A percentile compares a stretch with the other conserved stretches of the same genome.
Evolutionary conservation across 805 yeast species (phyloP).

Genomic region (Spathaspora girioi): DNA sequence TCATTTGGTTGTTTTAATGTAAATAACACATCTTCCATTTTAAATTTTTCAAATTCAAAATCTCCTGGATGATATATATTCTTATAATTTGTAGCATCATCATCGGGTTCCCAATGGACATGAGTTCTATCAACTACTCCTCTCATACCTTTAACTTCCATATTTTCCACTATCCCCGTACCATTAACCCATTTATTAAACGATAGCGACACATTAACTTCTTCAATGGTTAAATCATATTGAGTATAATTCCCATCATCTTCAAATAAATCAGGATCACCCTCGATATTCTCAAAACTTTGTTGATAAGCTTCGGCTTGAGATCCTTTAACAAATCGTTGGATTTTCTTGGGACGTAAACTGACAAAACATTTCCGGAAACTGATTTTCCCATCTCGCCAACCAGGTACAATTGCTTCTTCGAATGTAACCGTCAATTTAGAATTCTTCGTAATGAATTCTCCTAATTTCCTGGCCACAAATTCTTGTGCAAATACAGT

Average conservation of each 20-base stretch:
- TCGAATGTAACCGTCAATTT: slow-evolving; percentile 84
- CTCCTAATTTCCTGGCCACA: slow-evolving; percentile 79
- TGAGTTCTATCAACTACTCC: slow-evolving; percentile 92
- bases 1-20: slow-evolving; percentile 77
- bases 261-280: slow-evolving; percentile 30
- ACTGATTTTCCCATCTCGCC: slow-evolving; percentile 83
- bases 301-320: slow-evolving; percentile 68
- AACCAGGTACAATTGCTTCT: slow-evolving; percentile 89
- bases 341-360: slow-evolving; percentile 64
- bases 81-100: slow-evolving; percentile 77
- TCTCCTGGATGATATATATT: slow-evolving; percentile 80
- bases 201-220: slow-evolving; percentile 74
- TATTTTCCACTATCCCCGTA: slow-evolving; percentile 72
- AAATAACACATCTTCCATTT: slow-evolving; percentile 80
- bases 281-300: slow-evolving; percentile 24
- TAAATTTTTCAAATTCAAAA: slow-evolving; percentile 82
- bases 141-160: slow-evolving; percentile 78
- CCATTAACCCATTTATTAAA: slow-evolving; percentile 89
- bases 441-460: slow-evolving; percentile 76
- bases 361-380: slow-evolving; percentile 85
- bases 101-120: slow-evolving; percentile 76
- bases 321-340: slow-evolving; percentile 63
- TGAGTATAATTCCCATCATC: slow-evolving; percentile 97
- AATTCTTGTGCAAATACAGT: slow-evolving; percentile 87
- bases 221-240: slow-evolving; percentile 86